Evolutionary conservation across 2,329 filamentous ascomycete genomes (phyloP).

Genomic region (Truncatella angustata): DNA sequence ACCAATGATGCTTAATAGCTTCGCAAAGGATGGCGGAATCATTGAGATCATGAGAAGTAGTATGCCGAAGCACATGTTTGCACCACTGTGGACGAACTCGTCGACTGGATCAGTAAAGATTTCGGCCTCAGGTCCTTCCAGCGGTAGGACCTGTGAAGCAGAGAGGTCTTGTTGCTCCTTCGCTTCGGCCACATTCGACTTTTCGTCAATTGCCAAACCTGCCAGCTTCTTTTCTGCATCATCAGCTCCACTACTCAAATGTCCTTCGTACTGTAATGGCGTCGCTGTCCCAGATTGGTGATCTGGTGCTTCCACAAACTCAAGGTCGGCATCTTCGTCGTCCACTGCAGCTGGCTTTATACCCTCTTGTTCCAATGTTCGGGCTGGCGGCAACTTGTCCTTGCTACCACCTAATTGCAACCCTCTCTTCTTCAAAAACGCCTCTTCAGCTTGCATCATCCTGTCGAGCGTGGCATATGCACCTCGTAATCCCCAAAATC

Average conservation of each 20-base stretch:
- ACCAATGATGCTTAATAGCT: slow-evolving; percentile 81
- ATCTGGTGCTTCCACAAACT: slow-evolving; percentile 59
- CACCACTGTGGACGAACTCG: slow-evolving; percentile 83
- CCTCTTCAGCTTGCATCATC: slow-evolving; percentile 73
- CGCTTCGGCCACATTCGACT: no score
- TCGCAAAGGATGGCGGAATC: slow-evolving; percentile 87
- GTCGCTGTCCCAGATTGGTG: slow-evolving; percentile 41
- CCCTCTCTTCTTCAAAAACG: slow-evolving; percentile 38
- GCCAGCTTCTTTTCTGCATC: slow-evolving; percentile 25
- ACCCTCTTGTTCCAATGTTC: slow-evolving; percentile 26
- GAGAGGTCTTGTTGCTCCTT: no score
- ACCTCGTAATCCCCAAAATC: slow-evolving; percentile 89
- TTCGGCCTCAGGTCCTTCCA: slow-evolving; percentile 56
- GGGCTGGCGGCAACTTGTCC: slow-evolving; percentile 14
- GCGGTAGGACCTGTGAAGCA: slow-evolving; percentile 22
- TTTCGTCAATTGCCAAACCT: slow-evolving; percentile 17
- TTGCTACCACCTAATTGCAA: slow-evolving; percentile 22
- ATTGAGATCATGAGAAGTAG: slow-evolving; percentile 86
- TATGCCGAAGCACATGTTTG: slow-evolving; percentile 86
- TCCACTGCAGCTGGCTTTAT: slow-evolving; percentile 32
- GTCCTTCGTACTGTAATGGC: slow-evolving; percentile 44
- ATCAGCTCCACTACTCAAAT: slow-evolving; percentile 33
- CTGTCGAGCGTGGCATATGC: slow-evolving; percentile 80
- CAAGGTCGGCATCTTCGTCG: slow-evolving; percentile 38
- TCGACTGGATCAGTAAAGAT: slow-evolving; percentile 76